phyloP scores from a whole-genome alignment of 2,329 filamentous ascomycete genomes.

The Gliomastix tumulicola region DNA sequence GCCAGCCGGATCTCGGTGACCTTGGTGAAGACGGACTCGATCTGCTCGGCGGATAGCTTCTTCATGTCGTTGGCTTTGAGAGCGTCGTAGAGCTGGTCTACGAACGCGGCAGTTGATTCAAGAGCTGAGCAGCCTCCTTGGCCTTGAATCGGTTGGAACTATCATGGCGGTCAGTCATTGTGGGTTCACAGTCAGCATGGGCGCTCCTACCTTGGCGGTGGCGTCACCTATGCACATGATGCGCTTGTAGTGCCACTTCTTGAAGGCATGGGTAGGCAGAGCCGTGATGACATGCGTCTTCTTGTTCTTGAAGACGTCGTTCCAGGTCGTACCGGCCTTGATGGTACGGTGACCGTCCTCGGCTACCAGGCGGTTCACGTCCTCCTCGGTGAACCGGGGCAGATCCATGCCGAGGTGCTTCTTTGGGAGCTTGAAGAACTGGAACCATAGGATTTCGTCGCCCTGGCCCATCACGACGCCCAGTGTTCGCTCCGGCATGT shows the following conservation, averaged over 20 bases:
- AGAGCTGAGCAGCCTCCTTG: not conserved
- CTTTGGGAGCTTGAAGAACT: slow-evolving; percentile 19
- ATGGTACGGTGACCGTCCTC: slow-evolving; percentile 11
- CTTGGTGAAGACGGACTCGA: not conserved
- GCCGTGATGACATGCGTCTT: slow-evolving; percentile 18
- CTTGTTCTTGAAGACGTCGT: slow-evolving; percentile 17
- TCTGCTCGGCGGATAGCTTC: not conserved
- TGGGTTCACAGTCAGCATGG: too few relatives aligned
- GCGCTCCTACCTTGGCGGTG: slow-evolving; percentile 26
- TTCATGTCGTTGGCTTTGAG: not conserved
- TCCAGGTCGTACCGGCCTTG: slow-evolving; percentile 14
- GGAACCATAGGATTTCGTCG: slow-evolving; percentile 24
- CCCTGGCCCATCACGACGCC: slow-evolving; percentile 20
- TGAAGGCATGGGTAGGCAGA: slow-evolving; percentile 21
- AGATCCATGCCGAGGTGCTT: slow-evolving; percentile 20
- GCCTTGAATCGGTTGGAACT: not conserved
- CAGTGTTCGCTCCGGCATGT: slow-evolving; percentile 13
- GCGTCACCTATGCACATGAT: slow-evolving; percentile 32
- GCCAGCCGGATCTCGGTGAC: not conserved
- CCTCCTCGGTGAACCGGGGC: slow-evolving; percentile 20
- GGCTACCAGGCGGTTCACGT: slow-evolving; percentile 17
- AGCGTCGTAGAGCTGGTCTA: not conserved
- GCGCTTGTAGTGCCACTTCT: slow-evolving; percentile 27
- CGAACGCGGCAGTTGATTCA: not conserved
- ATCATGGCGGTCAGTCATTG: not conserved